Evolutionary conservation across 2,329 filamentous ascomycete genomes (phyloP), one percentile per base, ranked within the genome.

Genomic region (Kalaharituber pfeilii): DNA sequence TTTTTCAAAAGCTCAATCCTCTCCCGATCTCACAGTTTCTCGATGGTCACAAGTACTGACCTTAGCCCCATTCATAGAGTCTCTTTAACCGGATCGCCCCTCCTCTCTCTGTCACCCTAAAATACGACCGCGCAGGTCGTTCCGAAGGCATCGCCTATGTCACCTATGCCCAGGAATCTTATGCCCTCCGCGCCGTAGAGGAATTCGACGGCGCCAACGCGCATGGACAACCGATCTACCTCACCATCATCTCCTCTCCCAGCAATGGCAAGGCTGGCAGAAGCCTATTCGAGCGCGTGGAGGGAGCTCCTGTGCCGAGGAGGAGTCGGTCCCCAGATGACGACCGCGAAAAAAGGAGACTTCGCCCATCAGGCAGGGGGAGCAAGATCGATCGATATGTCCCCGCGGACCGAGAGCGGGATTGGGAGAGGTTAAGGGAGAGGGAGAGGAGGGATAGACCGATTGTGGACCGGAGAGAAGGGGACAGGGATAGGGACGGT

Each of bases 141-240:
- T 94, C 86, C 1, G 82, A 88, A 64, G 88, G 88, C 54, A 75
- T 82, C 33, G 88, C 87, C 5, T 91, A 79, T 64, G 83, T 95
- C 50, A 88, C 82, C 7, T 94, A 93, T 69, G 76, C 81, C 61
- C 73, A 72, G 53, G 70, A 76, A 50, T 74, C 78, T 49, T 84
- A 94, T 67, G 88, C 88, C 8, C 72, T 75, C 62, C 73, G 77
- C 47, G 88, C 88, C 1, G 76, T 94, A 53, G 74, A 73, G 53
- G 82, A 94, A 63, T 95, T 83, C 65, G 82, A 95, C 66, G 86
- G 86, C 54, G 87, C 87, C 59, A 94, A 94, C 66, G 88, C 88
- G 55, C 88, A 91, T 63, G 83, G 82, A 50, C 85, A 89, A 69
- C 86, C 86, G 2, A 94, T 94, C 63, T 79, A 76, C 29, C 69